These are phyloP conservation scores for Purshia tridentata DNA, from an alignment of 306 rosid genomes.

Conservation along the genomic window DNA sequence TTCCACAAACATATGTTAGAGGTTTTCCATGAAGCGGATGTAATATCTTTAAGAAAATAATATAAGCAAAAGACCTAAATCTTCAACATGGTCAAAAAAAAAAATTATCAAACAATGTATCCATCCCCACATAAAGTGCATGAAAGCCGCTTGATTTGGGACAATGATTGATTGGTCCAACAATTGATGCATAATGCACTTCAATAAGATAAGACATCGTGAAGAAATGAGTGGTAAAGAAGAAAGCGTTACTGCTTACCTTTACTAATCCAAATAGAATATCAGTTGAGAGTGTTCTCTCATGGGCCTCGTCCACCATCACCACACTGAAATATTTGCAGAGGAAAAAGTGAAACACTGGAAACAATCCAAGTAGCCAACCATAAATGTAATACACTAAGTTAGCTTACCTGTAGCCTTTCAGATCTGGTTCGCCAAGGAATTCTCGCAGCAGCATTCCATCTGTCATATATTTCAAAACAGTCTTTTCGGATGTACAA, in stretches of 20 bases:
- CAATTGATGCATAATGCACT: constrained; percentile 6
- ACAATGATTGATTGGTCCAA: constrained; percentile 10
- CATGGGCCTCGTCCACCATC: constrained; percentile 99
- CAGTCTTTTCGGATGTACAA: constrained; percentile 93
- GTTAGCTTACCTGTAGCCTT: constrained; percentile 72
- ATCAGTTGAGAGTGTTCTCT: constrained; percentile 97
- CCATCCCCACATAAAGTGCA: constrained; percentile 16
- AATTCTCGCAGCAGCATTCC: constrained; percentile 95
- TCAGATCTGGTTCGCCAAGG: constrained; percentile 93
- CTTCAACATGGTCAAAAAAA: background rate
- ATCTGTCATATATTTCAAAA: constrained; percentile 95
- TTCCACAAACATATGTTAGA: background rate
- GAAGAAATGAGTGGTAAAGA: background rate
- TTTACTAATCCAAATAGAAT: constrained; percentile 91
- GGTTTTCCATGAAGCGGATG: background rate
- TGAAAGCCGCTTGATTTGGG: too few species aligned
- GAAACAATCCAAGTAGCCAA: constrained; percentile 24
- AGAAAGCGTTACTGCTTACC: constrained; percentile 44
- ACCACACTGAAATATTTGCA: constrained; percentile 65
- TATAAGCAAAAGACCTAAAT: too few species aligned
- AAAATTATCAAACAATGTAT: too few species aligned
- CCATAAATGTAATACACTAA: constrained; percentile 12
- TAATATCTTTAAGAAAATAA: background rate
- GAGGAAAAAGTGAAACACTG: constrained; percentile 24
- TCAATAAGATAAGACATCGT: background rate